These are phyloP conservation scores for Lachnellula subtilissima DNA, from an alignment of 2,329 filamentous ascomycete genomes.

Conservation along the genomic window DNA sequence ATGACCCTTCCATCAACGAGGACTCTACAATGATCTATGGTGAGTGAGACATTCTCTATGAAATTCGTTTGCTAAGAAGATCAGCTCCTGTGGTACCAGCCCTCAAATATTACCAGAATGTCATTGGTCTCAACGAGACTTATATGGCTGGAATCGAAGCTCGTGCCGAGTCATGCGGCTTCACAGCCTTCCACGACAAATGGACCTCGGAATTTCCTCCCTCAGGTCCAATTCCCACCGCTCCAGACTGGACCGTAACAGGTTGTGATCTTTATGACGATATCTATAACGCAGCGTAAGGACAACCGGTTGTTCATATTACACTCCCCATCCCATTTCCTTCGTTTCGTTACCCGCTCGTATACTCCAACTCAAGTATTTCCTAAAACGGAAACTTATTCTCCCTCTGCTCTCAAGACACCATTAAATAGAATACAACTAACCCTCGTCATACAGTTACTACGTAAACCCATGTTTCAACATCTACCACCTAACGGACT, in stretches of 20 bases:
- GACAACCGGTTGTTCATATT: no score
- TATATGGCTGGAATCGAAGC: constrained; percentile 43
- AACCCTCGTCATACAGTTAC: constrained; percentile 15
- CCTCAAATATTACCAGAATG: constrained; percentile 43
- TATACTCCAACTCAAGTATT: no score
- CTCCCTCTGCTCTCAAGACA: no score
- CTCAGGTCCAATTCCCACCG: constrained; percentile 44
- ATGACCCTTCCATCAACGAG: constrained; percentile 49
- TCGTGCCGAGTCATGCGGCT: constrained; percentile 46
- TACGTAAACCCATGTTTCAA: constrained; percentile 59
- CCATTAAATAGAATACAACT: no score
- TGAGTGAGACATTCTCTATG: constrained; percentile 7
- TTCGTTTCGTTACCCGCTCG: no score
- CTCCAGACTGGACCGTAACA: constrained; percentile 10
- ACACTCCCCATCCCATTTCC: no score
- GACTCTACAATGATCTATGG: constrained; percentile 28
- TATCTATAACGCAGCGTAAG: constrained; percentile 42
- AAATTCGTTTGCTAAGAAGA: constrained; percentile 3
- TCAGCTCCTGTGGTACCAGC: constrained; percentile 41
- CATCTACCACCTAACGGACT: constrained; percentile 56
- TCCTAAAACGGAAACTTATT: no score
- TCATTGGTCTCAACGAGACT: constrained; percentile 50
- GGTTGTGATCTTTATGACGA: constrained; percentile 32
- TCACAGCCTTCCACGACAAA: constrained; percentile 43
- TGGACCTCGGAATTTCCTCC: constrained; percentile 53